Evolutionary conservation across 163 green algal genomes (phyloP).

Genomic region (Trebouxia gelatinosa): DNA sequence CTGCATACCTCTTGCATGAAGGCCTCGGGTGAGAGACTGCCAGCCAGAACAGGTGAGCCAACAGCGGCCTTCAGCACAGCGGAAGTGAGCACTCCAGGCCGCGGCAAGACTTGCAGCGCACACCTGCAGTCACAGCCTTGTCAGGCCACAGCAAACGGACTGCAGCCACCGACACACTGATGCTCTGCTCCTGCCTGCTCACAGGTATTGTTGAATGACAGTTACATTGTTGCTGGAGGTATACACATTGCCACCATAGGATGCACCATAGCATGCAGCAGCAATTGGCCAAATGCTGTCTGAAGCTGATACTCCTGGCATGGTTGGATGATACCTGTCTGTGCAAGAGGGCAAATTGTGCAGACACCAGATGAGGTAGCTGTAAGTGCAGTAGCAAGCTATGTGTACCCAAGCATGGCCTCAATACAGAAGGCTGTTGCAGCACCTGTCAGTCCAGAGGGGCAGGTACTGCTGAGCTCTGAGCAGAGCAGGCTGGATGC

Average conservation of each 20-base stretch:
- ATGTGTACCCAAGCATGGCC: background rate
- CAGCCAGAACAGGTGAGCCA: background rate
- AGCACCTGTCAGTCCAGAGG: slow-evolving; percentile 17
- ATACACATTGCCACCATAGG: background rate
- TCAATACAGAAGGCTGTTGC: background rate
- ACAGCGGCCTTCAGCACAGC: slow-evolving; percentile 20
- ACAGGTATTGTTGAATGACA: background rate
- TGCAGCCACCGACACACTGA: background rate
- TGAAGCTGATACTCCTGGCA: background rate
- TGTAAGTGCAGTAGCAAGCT: background rate
- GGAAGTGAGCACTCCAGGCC: background rate
- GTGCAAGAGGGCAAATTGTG: too few relatives aligned
- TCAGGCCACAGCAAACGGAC: too few relatives aligned
- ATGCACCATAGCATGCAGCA: background rate
- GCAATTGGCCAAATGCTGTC: background rate
- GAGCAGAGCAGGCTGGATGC: slow-evolving; percentile 7
- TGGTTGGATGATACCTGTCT: too few relatives aligned
- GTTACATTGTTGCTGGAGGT: background rate
- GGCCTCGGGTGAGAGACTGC: background rate
- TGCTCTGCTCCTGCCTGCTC: background rate
- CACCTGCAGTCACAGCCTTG: slow-evolving; percentile 6
- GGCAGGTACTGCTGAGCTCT: background rate
- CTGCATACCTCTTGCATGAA: background rate
- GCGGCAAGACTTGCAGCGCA: background rate
- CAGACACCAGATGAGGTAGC: too few relatives aligned